Conservation (phyloP, 768 basidiomycete species). For the Boletus fagicola region DNA sequence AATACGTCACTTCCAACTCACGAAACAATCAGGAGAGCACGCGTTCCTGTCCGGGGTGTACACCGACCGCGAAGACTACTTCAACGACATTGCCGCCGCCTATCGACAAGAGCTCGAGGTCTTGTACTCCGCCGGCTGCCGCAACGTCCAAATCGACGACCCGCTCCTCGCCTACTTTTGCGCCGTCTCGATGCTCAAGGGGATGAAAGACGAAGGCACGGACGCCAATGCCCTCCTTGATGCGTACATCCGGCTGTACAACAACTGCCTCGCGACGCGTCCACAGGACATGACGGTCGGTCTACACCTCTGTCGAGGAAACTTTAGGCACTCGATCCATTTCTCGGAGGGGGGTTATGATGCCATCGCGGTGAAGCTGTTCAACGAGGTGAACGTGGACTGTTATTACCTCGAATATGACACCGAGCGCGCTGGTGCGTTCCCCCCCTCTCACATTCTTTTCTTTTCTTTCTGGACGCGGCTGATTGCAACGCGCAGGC, state of each 20-base stretch:
- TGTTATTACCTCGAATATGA: constrained; percentile 50
- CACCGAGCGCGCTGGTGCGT: constrained; percentile 43
- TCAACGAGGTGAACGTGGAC: constrained; percentile 44
- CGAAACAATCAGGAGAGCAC: constrained; percentile 16
- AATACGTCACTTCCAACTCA: neutral
- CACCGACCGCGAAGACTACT: constrained; percentile 39
- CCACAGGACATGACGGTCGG: constrained; percentile 41
- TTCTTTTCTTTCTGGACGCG: neutral
- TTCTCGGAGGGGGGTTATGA: constrained; percentile 49
- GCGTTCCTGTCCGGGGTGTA: constrained; percentile 23
- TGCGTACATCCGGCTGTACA: constrained; percentile 48
- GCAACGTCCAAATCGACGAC: constrained; percentile 47
- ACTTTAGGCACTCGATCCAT: constrained; percentile 33
- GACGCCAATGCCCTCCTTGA: constrained; percentile 66
- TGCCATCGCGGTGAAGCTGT: constrained; percentile 43
- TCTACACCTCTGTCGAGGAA: constrained; percentile 45
- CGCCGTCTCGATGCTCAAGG: constrained; percentile 49
- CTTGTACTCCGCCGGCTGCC: constrained; percentile 43
- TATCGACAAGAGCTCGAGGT: constrained; percentile 45
- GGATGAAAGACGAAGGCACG: constrained; percentile 57
- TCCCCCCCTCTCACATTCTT: fast-evolving
- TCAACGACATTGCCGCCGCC: constrained; percentile 46
- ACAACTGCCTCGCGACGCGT: constrained; percentile 36
- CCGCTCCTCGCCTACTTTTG: constrained; percentile 64
- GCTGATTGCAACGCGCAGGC: constrained; percentile 4